Evolutionary conservation across 345 rosid genomes (phyloP).

Genomic region (Anastatica hierochuntica): DNA sequence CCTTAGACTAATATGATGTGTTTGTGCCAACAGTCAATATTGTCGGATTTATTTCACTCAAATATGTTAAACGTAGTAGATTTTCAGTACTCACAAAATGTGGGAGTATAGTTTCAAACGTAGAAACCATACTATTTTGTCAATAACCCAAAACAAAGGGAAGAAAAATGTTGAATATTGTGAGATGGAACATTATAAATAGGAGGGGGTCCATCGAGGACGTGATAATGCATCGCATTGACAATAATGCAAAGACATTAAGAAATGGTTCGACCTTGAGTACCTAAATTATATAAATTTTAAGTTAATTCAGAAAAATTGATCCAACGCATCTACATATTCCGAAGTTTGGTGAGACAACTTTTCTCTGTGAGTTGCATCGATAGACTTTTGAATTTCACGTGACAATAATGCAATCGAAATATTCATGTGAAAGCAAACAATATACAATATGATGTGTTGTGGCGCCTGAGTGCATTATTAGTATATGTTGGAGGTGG

Average conservation of each 20-base stretch:
- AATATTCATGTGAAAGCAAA: slow-evolving; percentile 12
- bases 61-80: no score
- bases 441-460: neutral
- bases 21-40: no score
- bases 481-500: neutral
- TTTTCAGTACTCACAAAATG: no score
- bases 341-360: slow-evolving; percentile 17
- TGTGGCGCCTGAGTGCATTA: neutral
- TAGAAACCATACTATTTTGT: neutral
- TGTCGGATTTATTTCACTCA: no score
- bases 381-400: slow-evolving; percentile 15
- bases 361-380: slow-evolving; percentile 17
- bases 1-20: no score
- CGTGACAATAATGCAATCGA: slow-evolving; percentile 21
- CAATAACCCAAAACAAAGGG: neutral
- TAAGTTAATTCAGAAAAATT: neutral
- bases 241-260: slow-evolving; percentile 6
- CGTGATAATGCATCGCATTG: slow-evolving; percentile 13
- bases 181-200: slow-evolving; percentile 10
- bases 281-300: neutral
- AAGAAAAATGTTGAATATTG: slow-evolving; percentile 3
- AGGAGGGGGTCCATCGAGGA: slow-evolving; percentile 19
- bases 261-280: neutral
- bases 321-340: slow-evolving; percentile 5
- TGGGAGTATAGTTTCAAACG: no score